Evolutionary conservation across 768 basidiomycete genomes (phyloP).

Genomic region (Mycena kentingensis): DNA sequence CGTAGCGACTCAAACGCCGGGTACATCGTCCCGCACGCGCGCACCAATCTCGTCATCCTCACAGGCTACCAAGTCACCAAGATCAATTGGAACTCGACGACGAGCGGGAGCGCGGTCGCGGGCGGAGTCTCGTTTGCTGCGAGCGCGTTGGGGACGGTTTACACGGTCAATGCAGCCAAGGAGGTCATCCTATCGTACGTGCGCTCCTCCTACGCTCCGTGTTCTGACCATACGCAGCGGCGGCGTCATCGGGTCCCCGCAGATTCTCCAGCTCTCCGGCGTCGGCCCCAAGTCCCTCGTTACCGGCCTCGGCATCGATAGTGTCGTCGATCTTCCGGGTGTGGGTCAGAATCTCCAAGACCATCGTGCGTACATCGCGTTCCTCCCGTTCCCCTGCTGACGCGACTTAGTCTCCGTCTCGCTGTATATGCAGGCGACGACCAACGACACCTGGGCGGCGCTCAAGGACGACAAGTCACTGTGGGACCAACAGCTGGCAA

Average conservation of each 20-base stretch:
- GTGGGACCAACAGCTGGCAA: constrained; percentile 16
- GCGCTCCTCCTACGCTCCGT: neutral
- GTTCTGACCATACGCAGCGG: constrained; percentile 2
- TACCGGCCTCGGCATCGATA: constrained; percentile 14
- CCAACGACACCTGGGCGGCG: constrained; percentile 18
- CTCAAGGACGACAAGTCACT: constrained; percentile 12
- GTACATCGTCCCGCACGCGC: constrained; percentile 18
- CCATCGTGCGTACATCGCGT: constrained; percentile 7
- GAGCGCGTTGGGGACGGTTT: constrained; percentile 3
- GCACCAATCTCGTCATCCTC: constrained; percentile 20
- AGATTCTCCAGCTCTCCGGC: constrained; percentile 21
- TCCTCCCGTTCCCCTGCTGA: neutral
- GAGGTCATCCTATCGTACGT: constrained; percentile 23
- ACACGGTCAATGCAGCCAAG: constrained; percentile 20
- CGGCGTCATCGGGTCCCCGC: constrained; percentile 19
- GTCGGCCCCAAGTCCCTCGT: constrained; percentile 15
- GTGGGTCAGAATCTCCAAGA: constrained; percentile 22
- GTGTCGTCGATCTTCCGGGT: constrained; percentile 21
- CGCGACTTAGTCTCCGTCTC: constrained; percentile 5
- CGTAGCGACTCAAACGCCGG: constrained; percentile 24
- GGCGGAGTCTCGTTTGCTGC: constrained; percentile 22
- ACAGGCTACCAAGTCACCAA: constrained; percentile 21
- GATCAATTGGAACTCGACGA: constrained; percentile 20
- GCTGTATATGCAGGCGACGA: constrained; percentile 14
- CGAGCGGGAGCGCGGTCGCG: constrained; percentile 15